Evolutionary conservation across 2,329 filamentous ascomycete genomes (phyloP).

Genomic region (Xylaria sp.): DNA sequence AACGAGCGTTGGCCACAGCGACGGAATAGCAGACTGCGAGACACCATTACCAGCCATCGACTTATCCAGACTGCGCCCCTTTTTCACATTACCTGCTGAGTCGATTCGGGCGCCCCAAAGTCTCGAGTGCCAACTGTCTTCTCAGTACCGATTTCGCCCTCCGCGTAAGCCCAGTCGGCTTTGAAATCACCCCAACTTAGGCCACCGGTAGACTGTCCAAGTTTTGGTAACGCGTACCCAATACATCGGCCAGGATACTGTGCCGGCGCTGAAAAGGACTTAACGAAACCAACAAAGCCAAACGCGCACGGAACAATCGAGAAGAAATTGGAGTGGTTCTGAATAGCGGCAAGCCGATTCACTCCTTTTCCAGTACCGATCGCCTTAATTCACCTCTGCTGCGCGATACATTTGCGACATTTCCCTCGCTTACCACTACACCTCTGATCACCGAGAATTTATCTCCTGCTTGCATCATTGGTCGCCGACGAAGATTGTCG

Average conservation of each 20-base stretch:
- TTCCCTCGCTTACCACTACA: slow-evolving; percentile 22
- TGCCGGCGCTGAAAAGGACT: neutral
- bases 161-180: slow-evolving; percentile 22
- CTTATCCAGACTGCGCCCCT: neutral
- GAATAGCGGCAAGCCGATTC: slow-evolving; percentile 37
- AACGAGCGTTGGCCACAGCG: neutral
- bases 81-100: slow-evolving; percentile 4
- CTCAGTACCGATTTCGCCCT: slow-evolving; percentile 15
- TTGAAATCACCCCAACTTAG: slow-evolving; percentile 40
- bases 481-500: slow-evolving; percentile 26
- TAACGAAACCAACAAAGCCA: neutral
- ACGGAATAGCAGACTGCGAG: slow-evolving; percentile 5
- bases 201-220: slow-evolving; percentile 23
- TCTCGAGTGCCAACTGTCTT: slow-evolving; percentile 11
- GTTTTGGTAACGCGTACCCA: slow-evolving; percentile 17
- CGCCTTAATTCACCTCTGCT: slow-evolving; percentile 14
- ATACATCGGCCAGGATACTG: neutral
- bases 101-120: slow-evolving; percentile 1
- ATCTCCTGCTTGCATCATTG: neutral
- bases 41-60: neutral
- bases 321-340: neutral
- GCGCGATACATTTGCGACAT: slow-evolving; percentile 20
- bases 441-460: slow-evolving; percentile 20
- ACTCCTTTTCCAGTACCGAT: slow-evolving; percentile 37
- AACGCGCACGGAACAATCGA: slow-evolving; percentile 17